A percentile compares a stretch with the other conserved stretches of the same genome.
phyloP scores from a whole-genome alignment of 1,284 basidiomycete genomes.

The Garcileccinum viscosum region DNA sequence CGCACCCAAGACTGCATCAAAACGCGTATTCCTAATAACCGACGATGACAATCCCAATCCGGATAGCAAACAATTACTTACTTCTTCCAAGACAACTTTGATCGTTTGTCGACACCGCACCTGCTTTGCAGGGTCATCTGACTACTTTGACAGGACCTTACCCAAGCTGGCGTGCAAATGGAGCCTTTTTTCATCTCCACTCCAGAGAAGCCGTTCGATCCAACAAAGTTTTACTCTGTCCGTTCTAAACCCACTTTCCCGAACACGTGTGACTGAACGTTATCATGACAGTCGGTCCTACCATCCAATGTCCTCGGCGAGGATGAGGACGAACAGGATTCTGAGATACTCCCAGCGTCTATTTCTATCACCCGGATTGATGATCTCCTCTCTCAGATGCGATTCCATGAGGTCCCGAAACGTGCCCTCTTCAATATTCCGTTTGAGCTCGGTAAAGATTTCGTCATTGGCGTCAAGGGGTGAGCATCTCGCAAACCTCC shows the following conservation, averaged over 20 bases:
- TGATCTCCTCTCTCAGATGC: conserved; percentile 84
- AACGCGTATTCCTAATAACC: conserved; percentile 92
- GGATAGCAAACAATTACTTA: conserved; percentile 60
- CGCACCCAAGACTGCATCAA: conserved; percentile 84
- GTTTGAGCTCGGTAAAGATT: conserved; percentile 79
- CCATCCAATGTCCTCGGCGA: conserved; percentile 56
- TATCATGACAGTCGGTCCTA: conserved; percentile 59
- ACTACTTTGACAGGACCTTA: conserved; percentile 68
- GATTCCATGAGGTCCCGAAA: conserved; percentile 86
- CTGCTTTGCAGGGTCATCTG: conserved; percentile 6
- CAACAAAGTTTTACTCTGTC: conserved; percentile 86
- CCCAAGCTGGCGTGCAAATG: conserved; percentile 80
- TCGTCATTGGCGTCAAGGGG: conserved; percentile 92
- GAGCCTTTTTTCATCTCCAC: conserved; percentile 93
- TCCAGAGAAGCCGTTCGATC: conserved; percentile 72
- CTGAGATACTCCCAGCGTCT: conserved; percentile 62
- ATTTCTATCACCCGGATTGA: conserved; percentile 76
- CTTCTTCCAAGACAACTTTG: conserved; percentile 73
- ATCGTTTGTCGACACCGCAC: conserved; percentile 50
- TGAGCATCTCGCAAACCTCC: conserved; percentile 43
- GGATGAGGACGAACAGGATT: conserved; percentile 53
- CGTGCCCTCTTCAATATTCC: conserved; percentile 86
- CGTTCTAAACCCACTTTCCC: conserved; percentile 33
- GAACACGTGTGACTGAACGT: conserved; percentile 14
- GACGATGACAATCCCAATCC: conserved; percentile 79